Conservation (phyloP, 1,139 yeast species). For the Nakaseomyces uthaithaninus region DNA sequence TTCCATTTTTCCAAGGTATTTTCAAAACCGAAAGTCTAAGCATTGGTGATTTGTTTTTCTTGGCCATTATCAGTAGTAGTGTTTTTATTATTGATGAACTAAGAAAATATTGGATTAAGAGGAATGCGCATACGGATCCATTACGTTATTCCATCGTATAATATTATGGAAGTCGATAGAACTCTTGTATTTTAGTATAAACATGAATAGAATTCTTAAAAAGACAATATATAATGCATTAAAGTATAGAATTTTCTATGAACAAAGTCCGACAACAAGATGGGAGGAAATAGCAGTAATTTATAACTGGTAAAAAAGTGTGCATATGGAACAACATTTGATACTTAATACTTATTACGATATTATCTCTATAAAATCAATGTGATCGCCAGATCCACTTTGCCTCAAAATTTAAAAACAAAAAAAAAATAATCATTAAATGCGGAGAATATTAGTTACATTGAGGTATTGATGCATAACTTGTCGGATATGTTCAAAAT, state of each 20-base stretch:
- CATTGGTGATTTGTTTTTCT: constrained; percentile 55
- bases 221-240: constrained; percentile 3
- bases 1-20: constrained; percentile 82
- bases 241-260: constrained; percentile 2
- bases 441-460: no score
- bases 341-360: no score
- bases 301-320: no score
- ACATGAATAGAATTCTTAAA: constrained; percentile 6
- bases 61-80: constrained; percentile 58
- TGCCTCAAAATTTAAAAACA: no score
- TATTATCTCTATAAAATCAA: no score
- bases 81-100: constrained; percentile 82
- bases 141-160: constrained; percentile 25
- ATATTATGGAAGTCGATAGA: neutral
- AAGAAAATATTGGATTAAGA: constrained; percentile 44
- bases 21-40: constrained; percentile 90
- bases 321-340: no score
- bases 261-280: no score
- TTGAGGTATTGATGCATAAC: no score
- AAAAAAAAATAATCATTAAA: no score
- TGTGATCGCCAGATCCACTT: no score
- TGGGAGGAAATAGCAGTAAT: no score
- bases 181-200: constrained; percentile 4
- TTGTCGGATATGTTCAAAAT: constrained; percentile 16
- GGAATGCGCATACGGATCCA: constrained; percentile 14